Evolutionary conservation across 331 rosid species (phyloP).

Genomic region (Telfairia occidentalis): DNA sequence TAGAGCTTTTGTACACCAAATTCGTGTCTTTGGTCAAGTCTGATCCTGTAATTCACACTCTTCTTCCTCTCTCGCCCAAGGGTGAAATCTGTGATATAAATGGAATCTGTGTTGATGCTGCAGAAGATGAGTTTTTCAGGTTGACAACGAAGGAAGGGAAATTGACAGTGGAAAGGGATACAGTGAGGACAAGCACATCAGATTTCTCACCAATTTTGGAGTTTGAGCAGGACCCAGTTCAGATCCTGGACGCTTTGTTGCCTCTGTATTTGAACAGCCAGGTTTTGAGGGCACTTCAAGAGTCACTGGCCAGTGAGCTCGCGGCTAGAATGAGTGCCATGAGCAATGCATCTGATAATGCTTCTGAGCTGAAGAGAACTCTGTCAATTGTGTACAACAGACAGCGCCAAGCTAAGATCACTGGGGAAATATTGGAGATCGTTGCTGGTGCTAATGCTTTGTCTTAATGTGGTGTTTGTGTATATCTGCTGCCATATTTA

Average conservation of each 20-base stretch:
- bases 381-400: constrained; percentile 51
- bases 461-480: constrained; percentile 7
- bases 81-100: constrained; percentile 79
- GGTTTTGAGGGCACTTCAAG: constrained; percentile 73
- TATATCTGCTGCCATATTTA: not conserved
- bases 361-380: constrained; percentile 47
- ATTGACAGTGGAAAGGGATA: constrained; percentile 62
- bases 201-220: constrained; percentile 62
- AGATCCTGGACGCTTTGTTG: constrained; percentile 71
- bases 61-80: constrained; percentile 76
- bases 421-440: constrained; percentile 81
- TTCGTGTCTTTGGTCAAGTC: constrained; percentile 71
- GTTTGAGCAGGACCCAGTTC: constrained; percentile 88
- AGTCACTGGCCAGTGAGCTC: constrained; percentile 81
- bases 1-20: constrained; percentile 67
- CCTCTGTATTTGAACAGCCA: constrained; percentile 87
- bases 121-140: constrained; percentile 79
- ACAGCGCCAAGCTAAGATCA: constrained; percentile 77
- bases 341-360: constrained; percentile 73
- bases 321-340: constrained; percentile 90
- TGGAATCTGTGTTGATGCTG: constrained; percentile 73
- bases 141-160: constrained; percentile 73
- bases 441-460: constrained; percentile 72
- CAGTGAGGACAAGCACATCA: constrained; percentile 32
- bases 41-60: constrained; percentile 62